Evolutionary conservation across 2,329 filamentous ascomycete genomes (phyloP).

Genomic region (Fusarium musae): DNA sequence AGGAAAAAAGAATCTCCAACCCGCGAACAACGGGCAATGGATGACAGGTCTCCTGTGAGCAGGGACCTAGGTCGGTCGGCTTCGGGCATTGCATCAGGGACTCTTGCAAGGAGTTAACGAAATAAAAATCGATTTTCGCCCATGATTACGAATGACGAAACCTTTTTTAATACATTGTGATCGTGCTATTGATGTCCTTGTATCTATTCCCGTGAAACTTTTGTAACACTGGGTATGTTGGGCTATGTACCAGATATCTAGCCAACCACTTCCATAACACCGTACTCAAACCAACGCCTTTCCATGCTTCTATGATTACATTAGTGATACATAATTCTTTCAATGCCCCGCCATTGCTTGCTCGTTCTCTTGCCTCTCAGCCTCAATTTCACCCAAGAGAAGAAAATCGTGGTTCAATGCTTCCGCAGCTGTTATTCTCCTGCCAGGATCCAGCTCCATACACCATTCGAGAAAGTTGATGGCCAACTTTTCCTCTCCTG

Average conservation of each 20-base stretch:
- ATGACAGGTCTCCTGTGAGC: conserved; percentile 40
- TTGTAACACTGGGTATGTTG: conserved; percentile 18
- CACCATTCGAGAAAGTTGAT: conserved; percentile 77
- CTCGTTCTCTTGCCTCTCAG: conserved; percentile 59
- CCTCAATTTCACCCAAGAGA: conserved; percentile 39
- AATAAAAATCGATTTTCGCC: conserved; percentile 54
- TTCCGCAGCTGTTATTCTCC: conserved; percentile 78
- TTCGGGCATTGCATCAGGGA: conserved; percentile 57
- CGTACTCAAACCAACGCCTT: conserved; percentile 29
- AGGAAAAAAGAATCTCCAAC: conserved; percentile 45
- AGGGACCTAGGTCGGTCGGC: conserved; percentile 51
- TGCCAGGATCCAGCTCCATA: conserved; percentile 79
- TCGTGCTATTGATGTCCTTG: not conserved
- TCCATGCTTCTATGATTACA: conserved; percentile 34
- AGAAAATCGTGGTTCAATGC: conserved; percentile 80
- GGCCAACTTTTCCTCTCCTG: conserved; percentile 76
- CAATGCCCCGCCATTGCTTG: conserved; percentile 17
- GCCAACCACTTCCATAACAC: conserved; percentile 21
- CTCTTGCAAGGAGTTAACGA: conserved; percentile 55
- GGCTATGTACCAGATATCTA: conserved; percentile 35
- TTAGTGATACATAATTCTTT: conserved; percentile 26
- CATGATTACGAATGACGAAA: conserved; percentile 38
- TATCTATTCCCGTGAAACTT: not conserved
- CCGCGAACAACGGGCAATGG: conserved; percentile 32
- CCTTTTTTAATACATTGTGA: not conserved